Percentiles rank a stretch among this genome's conserved stretches.
Evolutionary conservation across 768 basidiomycete species (phyloP).

Genomic region (Calvatia gigantea): DNA sequence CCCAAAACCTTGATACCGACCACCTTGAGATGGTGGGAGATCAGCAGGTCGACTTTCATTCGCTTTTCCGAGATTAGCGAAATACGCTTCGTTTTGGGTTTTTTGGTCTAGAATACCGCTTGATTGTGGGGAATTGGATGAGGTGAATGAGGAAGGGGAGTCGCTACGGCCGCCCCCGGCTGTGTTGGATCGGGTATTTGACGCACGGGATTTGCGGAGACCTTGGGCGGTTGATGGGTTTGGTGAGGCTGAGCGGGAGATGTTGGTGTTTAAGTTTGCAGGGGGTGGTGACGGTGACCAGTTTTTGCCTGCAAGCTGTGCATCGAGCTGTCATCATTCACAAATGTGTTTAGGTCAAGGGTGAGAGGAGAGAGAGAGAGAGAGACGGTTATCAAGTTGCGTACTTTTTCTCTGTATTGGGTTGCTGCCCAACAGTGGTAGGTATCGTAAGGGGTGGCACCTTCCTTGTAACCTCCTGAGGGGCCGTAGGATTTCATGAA

Average conservation of each 20-base stretch:
- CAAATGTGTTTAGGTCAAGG: constrained; percentile 9
- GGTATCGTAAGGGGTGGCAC: constrained; percentile 62
- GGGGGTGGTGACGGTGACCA: constrained; percentile 82
- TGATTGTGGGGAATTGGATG: constrained; percentile 44
- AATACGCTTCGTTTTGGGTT: constrained; percentile 82
- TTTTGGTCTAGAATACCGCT: constrained; percentile 59
- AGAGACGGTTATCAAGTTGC: no score
- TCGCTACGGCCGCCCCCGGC: constrained; percentile 49
- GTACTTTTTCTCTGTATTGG: constrained; percentile 92
- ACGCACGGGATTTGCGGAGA: constrained; percentile 82
- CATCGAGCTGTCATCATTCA: constrained; percentile 63
- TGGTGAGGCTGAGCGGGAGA: constrained; percentile 42
- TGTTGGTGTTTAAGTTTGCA: constrained; percentile 34
- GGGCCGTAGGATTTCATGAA: constrained; percentile 75
- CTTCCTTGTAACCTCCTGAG: constrained; percentile 66
- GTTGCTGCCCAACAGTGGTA: constrained; percentile 94
- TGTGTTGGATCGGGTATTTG: constrained; percentile 42
- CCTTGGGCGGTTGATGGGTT: constrained; percentile 75
- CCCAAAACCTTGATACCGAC: constrained; percentile 91
- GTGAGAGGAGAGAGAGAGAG: no score
- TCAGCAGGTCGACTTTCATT: constrained; percentile 77
- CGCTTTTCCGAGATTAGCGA: constrained; percentile 75
- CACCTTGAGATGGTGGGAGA: constrained; percentile 91
- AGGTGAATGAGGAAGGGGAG: constrained; percentile 40
- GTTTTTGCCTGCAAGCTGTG: constrained; percentile 63